phyloP scores from a whole-genome alignment of 306 rosid species.

The Dryas drummondii region DNA sequence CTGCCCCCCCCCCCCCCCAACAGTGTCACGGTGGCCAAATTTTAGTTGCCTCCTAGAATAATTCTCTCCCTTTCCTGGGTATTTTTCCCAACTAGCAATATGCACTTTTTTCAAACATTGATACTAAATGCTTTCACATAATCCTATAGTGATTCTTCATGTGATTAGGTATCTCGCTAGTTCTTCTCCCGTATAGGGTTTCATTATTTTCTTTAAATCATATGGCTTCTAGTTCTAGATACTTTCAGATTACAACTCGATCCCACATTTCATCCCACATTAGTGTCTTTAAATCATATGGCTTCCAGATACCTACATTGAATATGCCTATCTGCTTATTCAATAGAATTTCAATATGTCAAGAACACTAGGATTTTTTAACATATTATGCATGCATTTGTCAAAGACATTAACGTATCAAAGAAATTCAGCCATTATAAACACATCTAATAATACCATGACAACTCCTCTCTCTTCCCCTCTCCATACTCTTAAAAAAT shows the following conservation, averaged over 20 bases:
- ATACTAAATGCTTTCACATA: background rate
- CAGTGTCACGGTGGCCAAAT: conserved; percentile 1
- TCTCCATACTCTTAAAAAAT: background rate
- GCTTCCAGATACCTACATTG: background rate
- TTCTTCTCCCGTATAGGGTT: background rate
- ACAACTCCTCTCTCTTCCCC: background rate
- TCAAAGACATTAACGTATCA: background rate
- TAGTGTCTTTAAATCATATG: background rate
- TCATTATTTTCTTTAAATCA: background rate
- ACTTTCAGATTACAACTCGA: background rate
- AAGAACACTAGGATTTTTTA: background rate
- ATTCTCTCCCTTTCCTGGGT: background rate
- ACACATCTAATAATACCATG: background rate
- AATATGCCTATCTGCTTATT: background rate
- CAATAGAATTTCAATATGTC: background rate
- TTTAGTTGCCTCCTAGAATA: background rate
- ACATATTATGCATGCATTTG: background rate
- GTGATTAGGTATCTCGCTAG: background rate
- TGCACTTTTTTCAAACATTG: background rate
- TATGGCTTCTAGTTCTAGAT: background rate
- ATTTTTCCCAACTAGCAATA: background rate
- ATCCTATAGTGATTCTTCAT: background rate
- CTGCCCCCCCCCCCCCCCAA: background rate
- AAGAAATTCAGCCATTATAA: background rate
- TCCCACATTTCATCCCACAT: background rate